Base-by-base conservation (phyloP, 768 basidiomycete species). In the Naganishia vishniacii region DNA sequence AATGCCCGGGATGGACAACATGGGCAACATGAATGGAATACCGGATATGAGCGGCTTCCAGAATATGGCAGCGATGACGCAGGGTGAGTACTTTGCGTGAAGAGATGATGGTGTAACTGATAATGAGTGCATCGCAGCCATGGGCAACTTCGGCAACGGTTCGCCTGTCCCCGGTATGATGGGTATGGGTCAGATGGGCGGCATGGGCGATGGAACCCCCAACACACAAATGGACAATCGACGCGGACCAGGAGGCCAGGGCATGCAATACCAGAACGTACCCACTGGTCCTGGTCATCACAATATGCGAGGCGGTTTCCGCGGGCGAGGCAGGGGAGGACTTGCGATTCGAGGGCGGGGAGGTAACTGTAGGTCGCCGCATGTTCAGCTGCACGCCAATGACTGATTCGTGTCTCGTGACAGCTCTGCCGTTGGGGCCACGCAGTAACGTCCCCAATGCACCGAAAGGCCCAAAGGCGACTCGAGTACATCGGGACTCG, bases 391-490 rank as follows among this genome's bases (percentile, higher is more conserved):
- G n/a, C n/a, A n/a, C n/a, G 26, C 12, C 23, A 37, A 11, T 31
- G 34, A 45, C 18, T 34, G 15, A 25, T 32, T 9, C 34, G n/a
- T 25, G 28, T 45, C 41, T 61, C 20, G 15, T 23, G 25, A 2
- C 37, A 62, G 65, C 61, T 26, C 51, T 53, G 13, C 61, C 65
- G 2, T 42, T 53, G n/a, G 65, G 65, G 9, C 65, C 65, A n/a
- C 49, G 65, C 41, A 67, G 62, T 28, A 32, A 51, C 12, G 44
- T 49, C 6, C 49, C 59, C 11, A 51, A 56, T 31, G 49, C 62
- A 4, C 65, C 65, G 16, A 67, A 61, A 18, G 65, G 65, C 15
- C 65, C 65, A 6, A 67, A 67, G 40, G 65, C 65, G 9, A 47
- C 48, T 41, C 60, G 65, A 16, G n/a, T 34, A 31, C 65, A 64